Percentiles rank a stretch among this genome's conserved stretches.
phyloP scores from a whole-genome alignment of 495 filamentous ascomycete species.

The Aspergillus cavernicola region DNA sequence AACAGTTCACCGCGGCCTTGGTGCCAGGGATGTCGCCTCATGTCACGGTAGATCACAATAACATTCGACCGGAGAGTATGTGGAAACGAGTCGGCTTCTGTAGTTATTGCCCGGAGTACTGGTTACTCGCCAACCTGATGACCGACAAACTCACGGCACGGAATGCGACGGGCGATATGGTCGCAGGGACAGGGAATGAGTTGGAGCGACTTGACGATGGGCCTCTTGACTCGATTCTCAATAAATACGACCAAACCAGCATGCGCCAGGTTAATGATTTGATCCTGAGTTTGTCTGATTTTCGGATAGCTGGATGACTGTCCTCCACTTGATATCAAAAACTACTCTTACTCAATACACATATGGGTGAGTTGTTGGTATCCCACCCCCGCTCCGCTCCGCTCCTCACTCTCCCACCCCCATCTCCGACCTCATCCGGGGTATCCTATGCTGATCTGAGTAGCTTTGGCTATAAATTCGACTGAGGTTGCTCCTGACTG shows the following conservation, averaged over 20 bases:
- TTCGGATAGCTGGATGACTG: neutral
- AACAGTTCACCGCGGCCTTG: slow-evolving; percentile 3
- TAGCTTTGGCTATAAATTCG: too few species aligned
- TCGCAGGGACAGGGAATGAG: slow-evolving; percentile 5
- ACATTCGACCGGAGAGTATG: slow-evolving; percentile 6
- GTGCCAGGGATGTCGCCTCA: slow-evolving; percentile 6
- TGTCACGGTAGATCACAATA: slow-evolving; percentile 11
- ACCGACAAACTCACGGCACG: slow-evolving; percentile 12
- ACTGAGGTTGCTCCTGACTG: too few species aligned
- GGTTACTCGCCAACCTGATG: slow-evolving; percentile 22
- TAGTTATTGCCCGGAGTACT: slow-evolving; percentile 20
- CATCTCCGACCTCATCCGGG: too few species aligned
- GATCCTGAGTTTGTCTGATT: slow-evolving; percentile 8
- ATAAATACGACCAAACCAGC: slow-evolving; percentile 25
- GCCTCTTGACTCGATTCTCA: slow-evolving; percentile 21
- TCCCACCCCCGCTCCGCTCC: neutral
- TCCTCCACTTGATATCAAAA: too few species aligned
- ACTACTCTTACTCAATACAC: too few species aligned
- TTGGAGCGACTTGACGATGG: slow-evolving; percentile 9
- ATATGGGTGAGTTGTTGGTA: too few species aligned
- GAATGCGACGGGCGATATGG: neutral
- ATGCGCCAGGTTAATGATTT: slow-evolving; percentile 26
- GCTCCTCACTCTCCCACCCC: too few species aligned
- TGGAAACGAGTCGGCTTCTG: slow-evolving; percentile 23
- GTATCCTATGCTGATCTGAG: too few species aligned